Base-by-base conservation (phyloP, 805 yeast species). In the Priceomyces melissophilus region DNA sequence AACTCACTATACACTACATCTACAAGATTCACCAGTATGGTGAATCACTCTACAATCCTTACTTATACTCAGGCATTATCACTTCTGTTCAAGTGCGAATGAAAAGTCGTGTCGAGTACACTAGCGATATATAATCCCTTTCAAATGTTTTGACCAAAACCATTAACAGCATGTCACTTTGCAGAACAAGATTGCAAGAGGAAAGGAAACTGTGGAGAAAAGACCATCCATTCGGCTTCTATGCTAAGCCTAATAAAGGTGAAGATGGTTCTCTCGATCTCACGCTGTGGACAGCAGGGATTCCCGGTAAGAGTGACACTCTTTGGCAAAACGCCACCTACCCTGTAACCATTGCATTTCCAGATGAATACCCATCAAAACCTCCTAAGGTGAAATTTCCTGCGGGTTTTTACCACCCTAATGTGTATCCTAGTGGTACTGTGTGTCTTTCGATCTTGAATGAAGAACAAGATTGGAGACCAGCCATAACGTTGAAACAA, bases 191-290 rank as follows among this genome's bases (percentile, higher is more conserved):
- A 53, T 76, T 91, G 31, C 97, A 90, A 57, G 96, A 89, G 63
- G 99, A 91, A 49, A 82, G 99, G 63, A 91, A 90, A 65, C 88
- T 85, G 61, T 93, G 99, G 99, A 81, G 99, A 52, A 91, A 88
- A 61, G 96, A 89, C 61, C 99, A 93, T 60, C 99, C 99, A 0
- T 93, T 90, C 64, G 98, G 98, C 6, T 93, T 93, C 64, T 90
- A 68, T 51, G 99, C 99, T 30, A 87, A 87, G 57, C 99, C 99
- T 10, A 58, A 67, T 17, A 90, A 86, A 60, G 70, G 74, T n/a
- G 55, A 70, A 1, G 96, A 89, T 55, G 99, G 99, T 3, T 69
- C 88, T 0, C 70, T 93, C 47, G 89, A 93, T 61, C 71, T 93
- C 47, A 84, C 85, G 56, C 75, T 66, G 54, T 93, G 99, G 99